Conservation (phyloP, 768 basidiomycete genomes). For the Mycena capillaripes region DNA sequence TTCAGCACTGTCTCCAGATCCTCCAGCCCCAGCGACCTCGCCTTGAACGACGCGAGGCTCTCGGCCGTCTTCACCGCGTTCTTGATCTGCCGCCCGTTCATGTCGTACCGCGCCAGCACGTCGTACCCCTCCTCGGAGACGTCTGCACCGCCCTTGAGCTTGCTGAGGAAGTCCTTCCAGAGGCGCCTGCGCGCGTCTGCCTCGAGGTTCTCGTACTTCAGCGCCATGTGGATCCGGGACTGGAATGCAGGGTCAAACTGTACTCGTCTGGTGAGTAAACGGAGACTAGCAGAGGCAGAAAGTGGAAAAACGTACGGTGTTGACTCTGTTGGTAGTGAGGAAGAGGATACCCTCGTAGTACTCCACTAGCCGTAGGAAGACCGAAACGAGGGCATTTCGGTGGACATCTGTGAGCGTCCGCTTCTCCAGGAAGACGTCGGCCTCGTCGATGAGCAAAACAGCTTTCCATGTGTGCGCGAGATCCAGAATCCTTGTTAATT, state of each 20-base stretch:
- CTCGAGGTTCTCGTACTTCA: slow-evolving; percentile 27
- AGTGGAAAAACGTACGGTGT: background rate
- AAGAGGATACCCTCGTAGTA: slow-evolving; percentile 35
- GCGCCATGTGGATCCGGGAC: slow-evolving; percentile 31
- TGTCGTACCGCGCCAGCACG: slow-evolving; percentile 11
- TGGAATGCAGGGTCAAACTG: slow-evolving; percentile 33
- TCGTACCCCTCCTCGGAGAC: slow-evolving; percentile 28
- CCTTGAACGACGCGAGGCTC: slow-evolving; percentile 35
- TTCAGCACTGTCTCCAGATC: slow-evolving; percentile 50
- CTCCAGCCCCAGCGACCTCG: slow-evolving; percentile 43
- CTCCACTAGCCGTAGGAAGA: slow-evolving; percentile 38
- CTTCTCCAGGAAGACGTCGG: slow-evolving; percentile 40
- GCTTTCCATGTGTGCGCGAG: slow-evolving; percentile 38
- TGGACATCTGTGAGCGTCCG: slow-evolving; percentile 32
- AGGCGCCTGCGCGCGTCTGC: background rate
- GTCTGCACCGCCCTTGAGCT: slow-evolving; percentile 32
- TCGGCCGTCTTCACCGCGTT: slow-evolving; percentile 33
- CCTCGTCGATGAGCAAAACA: slow-evolving; percentile 40
- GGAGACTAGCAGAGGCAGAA: no score
- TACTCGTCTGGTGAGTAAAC: background rate
- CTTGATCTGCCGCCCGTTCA: slow-evolving; percentile 35
- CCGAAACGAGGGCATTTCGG: slow-evolving; percentile 39
- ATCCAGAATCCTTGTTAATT: slow-evolving; percentile 27
- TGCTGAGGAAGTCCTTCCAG: slow-evolving; percentile 24
- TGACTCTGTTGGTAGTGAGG: slow-evolving; percentile 35